phyloP scores from a whole-genome alignment of 768 basidiomycete genomes.

The Hortiboletus campestris region DNA sequence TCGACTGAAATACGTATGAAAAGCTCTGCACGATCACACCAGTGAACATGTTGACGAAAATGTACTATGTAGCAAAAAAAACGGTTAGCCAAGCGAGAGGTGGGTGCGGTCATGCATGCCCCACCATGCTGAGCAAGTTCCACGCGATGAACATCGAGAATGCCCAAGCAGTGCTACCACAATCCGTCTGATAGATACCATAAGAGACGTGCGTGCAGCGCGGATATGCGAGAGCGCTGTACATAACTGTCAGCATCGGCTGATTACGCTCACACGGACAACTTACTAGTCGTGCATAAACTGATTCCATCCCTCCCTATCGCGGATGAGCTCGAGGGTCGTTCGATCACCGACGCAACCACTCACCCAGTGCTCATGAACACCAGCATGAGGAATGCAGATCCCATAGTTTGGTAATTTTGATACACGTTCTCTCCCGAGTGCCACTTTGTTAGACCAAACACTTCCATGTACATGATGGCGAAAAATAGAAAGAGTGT shows the following conservation, averaged over 20 bases:
- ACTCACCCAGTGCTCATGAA: conserved; percentile 90
- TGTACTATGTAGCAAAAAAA: conserved; percentile 66
- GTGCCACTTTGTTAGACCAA: conserved; percentile 86
- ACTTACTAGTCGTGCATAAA: conserved; percentile 94
- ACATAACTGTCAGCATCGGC: neutral
- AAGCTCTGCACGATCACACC: conserved; percentile 97
- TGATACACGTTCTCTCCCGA: conserved; percentile 61
- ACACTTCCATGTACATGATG: conserved; percentile 86
- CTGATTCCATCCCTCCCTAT: conserved; percentile 92
- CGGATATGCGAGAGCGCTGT: conserved; percentile 74
- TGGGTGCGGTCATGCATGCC: conserved; percentile 12
- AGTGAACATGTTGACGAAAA: conserved; percentile 95
- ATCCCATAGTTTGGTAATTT: conserved; percentile 80
- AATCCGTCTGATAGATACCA: conserved; percentile 68
- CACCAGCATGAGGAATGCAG: conserved; percentile 82
- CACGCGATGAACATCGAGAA: conserved; percentile 88
- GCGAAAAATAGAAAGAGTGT: conserved; percentile 89
- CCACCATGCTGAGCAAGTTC: conserved; percentile 93
- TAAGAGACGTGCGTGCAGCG: conserved; percentile 63
- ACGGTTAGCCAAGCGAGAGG: neutral
- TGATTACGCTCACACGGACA: neutral
- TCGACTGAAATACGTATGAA: conserved; percentile 90
- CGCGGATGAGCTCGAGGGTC: conserved; percentile 5
- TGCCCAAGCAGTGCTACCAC: conserved; percentile 82
- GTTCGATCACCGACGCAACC: conserved; percentile 19